Percentiles rank a stretch among this genome's conserved stretches.
phyloP scores from a whole-genome alignment of 73 alveolate genomes.

The Diophrys appendiculata region DNA sequence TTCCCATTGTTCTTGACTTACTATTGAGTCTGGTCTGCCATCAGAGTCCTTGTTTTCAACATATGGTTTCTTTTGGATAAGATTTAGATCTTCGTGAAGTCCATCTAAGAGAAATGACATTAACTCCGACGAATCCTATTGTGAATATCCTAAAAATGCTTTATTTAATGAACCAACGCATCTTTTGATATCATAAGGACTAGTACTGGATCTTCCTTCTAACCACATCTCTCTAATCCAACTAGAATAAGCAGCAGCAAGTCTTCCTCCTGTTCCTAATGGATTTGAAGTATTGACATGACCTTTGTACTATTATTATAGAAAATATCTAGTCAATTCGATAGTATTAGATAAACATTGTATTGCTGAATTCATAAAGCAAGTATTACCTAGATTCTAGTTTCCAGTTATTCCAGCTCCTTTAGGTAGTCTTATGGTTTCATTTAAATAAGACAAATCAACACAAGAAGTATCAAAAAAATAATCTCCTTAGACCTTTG shows the following conservation, averaged over 20 bases:
- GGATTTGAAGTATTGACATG: constrained; percentile 60
- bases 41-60: constrained; percentile 51
- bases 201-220: constrained; percentile 27
- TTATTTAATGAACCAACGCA: constrained; percentile 47
- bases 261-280: constrained; percentile 73
- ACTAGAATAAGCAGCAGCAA: constrained; percentile 67
- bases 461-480: neutral
- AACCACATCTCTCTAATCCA: constrained; percentile 64
- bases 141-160: constrained; percentile 69
- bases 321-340: constrained; percentile 75
- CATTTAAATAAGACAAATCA: neutral
- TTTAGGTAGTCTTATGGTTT: constrained; percentile 13
- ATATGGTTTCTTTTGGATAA: constrained; percentile 63
- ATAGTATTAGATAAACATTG: constrained; percentile 73
- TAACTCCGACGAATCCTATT: constrained; percentile 94
- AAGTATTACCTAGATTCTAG: constrained; percentile 79
- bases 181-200: constrained; percentile 62
- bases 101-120: constrained; percentile 92
- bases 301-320: constrained; percentile 32
- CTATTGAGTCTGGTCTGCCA: constrained; percentile 49
- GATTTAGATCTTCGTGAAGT: constrained; percentile 96
- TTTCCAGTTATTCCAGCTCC: constrained; percentile 75
- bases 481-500: constrained; percentile 2
- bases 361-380: constrained; percentile 82
- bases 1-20: constrained; percentile 53